Percentiles rank a stretch among this genome's conserved stretches.
Evolutionary conservation across 2,329 filamentous ascomycete species (phyloP).

Genomic region (Capronia epimyces): DNA sequence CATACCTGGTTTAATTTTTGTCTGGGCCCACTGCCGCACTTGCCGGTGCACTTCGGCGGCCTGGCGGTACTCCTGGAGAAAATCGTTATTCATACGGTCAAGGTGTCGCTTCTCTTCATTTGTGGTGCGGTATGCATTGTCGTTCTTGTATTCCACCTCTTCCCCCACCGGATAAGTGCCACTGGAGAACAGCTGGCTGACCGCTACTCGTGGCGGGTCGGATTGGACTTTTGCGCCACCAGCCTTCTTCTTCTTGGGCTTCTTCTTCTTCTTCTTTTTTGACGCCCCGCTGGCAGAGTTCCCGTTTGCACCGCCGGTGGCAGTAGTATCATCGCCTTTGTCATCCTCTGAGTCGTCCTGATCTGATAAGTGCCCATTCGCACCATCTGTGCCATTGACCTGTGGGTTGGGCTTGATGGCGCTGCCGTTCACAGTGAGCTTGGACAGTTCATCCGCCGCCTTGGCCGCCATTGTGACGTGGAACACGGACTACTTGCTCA

Average conservation of each 20-base stretch:
- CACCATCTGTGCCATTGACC: conserved; percentile 31
- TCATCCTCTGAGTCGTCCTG: conserved; percentile 52
- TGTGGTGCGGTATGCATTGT: conserved; percentile 74
- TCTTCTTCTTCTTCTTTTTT: conserved; percentile 83
- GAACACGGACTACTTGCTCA: neutral
- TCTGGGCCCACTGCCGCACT: conserved; percentile 76
- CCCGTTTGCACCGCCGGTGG: conserved; percentile 38
- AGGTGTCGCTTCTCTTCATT: conserved; percentile 78
- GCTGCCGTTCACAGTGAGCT: conserved; percentile 33
- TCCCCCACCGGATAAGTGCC: conserved; percentile 70
- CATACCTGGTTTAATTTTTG: conserved; percentile 74
- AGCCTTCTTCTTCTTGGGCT: conserved; percentile 65
- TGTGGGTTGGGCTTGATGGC: conserved; percentile 28
- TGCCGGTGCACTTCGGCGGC: conserved; percentile 86
- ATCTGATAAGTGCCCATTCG: conserved; percentile 44
- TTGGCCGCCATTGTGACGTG: conserved; percentile 25
- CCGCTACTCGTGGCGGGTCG: conserved; percentile 66
- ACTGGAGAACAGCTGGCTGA: conserved; percentile 69
- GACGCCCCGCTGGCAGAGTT: conserved; percentile 32
- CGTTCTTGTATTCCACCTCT: conserved; percentile 69
- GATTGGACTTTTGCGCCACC: conserved; percentile 62
- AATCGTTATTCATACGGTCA: conserved; percentile 73
- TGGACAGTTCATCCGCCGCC: conserved; percentile 28
- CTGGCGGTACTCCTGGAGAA: conserved; percentile 73
- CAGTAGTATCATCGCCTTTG: conserved; percentile 45